Evolutionary conservation across 1,284 basidiomycete genomes (phyloP).

Genomic region (Ustilago cynodontis): DNA sequence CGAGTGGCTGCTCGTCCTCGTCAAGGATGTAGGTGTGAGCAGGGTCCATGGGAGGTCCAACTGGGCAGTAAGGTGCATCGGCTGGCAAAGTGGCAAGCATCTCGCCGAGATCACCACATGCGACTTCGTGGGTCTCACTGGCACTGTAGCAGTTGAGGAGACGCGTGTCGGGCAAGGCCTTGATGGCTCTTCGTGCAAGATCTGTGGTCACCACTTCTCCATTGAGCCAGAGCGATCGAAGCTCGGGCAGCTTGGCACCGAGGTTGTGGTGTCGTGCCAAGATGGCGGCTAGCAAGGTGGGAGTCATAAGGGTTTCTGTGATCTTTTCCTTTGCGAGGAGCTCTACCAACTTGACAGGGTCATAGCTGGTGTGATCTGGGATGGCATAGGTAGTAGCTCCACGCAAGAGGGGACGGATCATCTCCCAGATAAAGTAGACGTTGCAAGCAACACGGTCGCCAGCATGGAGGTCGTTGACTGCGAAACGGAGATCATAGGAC

Average conservation of each 20-base stretch:
- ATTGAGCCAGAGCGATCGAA: slow-evolving; percentile 68
- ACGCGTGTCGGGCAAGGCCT: slow-evolving; percentile 61
- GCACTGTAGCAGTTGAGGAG: slow-evolving; percentile 69
- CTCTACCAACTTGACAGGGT: slow-evolving; percentile 63
- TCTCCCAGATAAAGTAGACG: slow-evolving; percentile 70
- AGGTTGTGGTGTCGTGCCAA: slow-evolving; percentile 59
- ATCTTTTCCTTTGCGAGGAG: slow-evolving; percentile 58
- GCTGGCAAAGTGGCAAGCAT: slow-evolving; percentile 34
- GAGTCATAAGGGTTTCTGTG: slow-evolving; percentile 69
- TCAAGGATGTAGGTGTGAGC: slow-evolving; percentile 66
- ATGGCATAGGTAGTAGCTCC: slow-evolving; percentile 67
- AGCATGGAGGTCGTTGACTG: slow-evolving; percentile 58
- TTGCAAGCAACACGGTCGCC: slow-evolving; percentile 68
- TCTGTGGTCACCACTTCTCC: slow-evolving; percentile 69
- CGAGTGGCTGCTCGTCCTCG: slow-evolving; percentile 53
- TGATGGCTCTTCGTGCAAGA: slow-evolving; percentile 60
- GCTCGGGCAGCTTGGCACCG: slow-evolving; percentile 54
- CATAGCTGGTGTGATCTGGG: slow-evolving; percentile 65
- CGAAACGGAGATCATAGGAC: slow-evolving; percentile 67
- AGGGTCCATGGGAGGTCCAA: slow-evolving; percentile 63
- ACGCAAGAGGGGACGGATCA: slow-evolving; percentile 65
- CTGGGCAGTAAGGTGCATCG: slow-evolving; percentile 59
- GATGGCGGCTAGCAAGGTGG: slow-evolving; percentile 66
- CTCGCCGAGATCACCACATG: slow-evolving; percentile 61
- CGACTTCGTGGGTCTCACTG: slow-evolving; percentile 69